Conservation (phyloP, 129 eudicot genomes). For the Saussurea involucrata region DNA sequence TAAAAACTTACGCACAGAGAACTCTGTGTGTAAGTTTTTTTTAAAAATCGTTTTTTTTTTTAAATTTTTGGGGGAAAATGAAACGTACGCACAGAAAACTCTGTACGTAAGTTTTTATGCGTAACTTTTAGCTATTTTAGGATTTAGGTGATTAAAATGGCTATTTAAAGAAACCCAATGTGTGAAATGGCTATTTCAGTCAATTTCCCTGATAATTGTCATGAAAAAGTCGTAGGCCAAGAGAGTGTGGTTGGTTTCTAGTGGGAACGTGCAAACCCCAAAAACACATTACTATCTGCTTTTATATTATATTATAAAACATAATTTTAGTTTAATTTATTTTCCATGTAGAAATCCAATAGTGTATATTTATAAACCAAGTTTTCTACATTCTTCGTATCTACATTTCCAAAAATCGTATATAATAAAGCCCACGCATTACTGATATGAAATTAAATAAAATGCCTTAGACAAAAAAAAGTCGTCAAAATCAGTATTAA, state of each 20-base stretch:
- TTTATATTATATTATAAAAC: too few relatives aligned
- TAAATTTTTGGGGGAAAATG: too few relatives aligned
- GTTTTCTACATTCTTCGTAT: not conserved
- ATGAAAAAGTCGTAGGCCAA: constrained; percentile 29
- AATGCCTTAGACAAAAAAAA: not conserved
- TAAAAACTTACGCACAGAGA: too few relatives aligned
- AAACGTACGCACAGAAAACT: too few relatives aligned
- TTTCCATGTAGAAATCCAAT: not conserved
- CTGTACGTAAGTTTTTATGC: too few relatives aligned
- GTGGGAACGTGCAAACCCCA: constrained; percentile 1
- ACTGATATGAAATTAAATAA: not conserved
- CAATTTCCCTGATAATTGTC: constrained; percentile 27
- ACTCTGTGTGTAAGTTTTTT: too few relatives aligned
- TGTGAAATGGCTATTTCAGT: too few relatives aligned
- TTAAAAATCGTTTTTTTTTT: too few relatives aligned
- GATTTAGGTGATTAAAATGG: too few relatives aligned
- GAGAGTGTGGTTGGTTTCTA: constrained; percentile 23
- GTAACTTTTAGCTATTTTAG: too few relatives aligned
- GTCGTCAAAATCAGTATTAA: not conserved
- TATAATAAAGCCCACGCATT: not conserved
- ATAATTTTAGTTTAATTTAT: too few relatives aligned
- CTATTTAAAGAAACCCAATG: too few relatives aligned
- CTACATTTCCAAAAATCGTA: not conserved
- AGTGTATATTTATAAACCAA: not conserved
- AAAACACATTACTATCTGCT: not conserved